phyloP scores from a whole-genome alignment of 257 asterid genomes.

The Fraxinus americana region DNA sequence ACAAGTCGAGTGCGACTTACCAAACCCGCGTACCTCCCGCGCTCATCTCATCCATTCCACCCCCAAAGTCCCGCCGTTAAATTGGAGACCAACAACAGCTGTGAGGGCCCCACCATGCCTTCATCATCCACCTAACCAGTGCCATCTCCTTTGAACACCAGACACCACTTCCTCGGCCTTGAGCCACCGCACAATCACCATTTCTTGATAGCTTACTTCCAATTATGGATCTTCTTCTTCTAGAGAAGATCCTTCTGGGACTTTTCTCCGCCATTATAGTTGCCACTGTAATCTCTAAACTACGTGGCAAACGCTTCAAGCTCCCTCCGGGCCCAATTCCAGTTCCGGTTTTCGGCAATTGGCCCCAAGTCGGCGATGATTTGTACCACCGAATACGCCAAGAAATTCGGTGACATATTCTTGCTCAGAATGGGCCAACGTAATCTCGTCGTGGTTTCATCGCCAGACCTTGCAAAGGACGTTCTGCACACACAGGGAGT shows the following conservation, averaged over 20 bases:
- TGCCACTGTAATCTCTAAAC: constrained; percentile 60
- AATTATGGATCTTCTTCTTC: constrained; percentile 68
- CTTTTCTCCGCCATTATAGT: constrained; percentile 63
- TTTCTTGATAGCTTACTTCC: neutral
- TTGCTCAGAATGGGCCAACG: constrained; percentile 91
- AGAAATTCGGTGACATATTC: constrained; percentile 69
- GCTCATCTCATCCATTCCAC: neutral
- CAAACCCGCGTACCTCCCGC: neutral
- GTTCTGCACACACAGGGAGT: constrained; percentile 92
- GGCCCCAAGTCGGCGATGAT: constrained; percentile 90
- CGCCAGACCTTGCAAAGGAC: constrained; percentile 79
- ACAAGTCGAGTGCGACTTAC: neutral
- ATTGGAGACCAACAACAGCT: neutral
- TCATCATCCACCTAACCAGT: constrained; percentile 19
- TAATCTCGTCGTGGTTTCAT: constrained; percentile 76
- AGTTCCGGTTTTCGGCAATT: constrained; percentile 80
- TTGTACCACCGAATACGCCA: constrained; percentile 81
- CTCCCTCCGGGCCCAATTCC: constrained; percentile 94
- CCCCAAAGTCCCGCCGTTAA: neutral
- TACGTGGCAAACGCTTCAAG: constrained; percentile 65
- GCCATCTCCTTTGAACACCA: neutral
- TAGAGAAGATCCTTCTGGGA: constrained; percentile 72
- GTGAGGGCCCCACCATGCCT: neutral
- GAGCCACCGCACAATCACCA: neutral
- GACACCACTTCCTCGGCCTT: neutral